Evolutionary conservation across 2,329 filamentous ascomycete species (phyloP).

Genomic region (Colletotrichum karsti): DNA sequence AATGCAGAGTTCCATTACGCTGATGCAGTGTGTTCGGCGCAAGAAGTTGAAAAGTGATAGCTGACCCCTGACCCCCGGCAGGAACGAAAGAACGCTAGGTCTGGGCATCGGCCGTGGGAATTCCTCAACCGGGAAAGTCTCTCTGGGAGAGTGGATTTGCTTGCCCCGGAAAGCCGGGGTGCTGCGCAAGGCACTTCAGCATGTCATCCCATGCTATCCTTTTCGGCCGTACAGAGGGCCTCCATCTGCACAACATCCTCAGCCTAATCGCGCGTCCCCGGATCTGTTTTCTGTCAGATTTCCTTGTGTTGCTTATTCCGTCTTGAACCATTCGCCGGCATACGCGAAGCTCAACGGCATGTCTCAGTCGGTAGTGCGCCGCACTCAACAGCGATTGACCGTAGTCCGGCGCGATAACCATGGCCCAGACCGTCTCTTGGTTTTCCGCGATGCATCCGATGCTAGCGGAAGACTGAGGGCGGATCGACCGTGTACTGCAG

Average conservation of each 20-base stretch:
- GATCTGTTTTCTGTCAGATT: slow-evolving; percentile 4
- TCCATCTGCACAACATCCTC: slow-evolving; percentile 26
- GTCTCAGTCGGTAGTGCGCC: not conserved
- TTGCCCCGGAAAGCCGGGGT: slow-evolving; percentile 10
- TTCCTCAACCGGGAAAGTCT: slow-evolving; percentile 5
- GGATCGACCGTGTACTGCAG: slow-evolving; percentile 2
- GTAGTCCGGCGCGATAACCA: not conserved
- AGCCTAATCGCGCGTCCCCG: slow-evolving; percentile 4
- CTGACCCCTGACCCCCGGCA: slow-evolving; percentile 1
- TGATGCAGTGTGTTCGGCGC: slow-evolving; percentile 5
- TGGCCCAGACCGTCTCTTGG: not conserved
- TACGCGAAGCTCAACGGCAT: not conserved
- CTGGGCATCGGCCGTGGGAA: not conserved
- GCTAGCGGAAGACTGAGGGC: not conserved
- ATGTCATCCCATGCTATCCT: not conserved
- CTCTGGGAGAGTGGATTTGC: slow-evolving; percentile 5
- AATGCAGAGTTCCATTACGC: slow-evolving; percentile 2
- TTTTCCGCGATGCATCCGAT: not conserved
- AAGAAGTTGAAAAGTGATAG: slow-evolving; percentile 23
- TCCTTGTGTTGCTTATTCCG: not conserved
- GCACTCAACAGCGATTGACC: not conserved
- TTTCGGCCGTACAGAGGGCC: not conserved
- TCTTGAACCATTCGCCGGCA: not conserved
- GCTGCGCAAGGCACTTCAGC: slow-evolving; percentile 4
- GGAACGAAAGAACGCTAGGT: not conserved